phyloP scores from a whole-genome alignment of 495 filamentous ascomycete genomes.

The Elasticomyces elasticus region DNA sequence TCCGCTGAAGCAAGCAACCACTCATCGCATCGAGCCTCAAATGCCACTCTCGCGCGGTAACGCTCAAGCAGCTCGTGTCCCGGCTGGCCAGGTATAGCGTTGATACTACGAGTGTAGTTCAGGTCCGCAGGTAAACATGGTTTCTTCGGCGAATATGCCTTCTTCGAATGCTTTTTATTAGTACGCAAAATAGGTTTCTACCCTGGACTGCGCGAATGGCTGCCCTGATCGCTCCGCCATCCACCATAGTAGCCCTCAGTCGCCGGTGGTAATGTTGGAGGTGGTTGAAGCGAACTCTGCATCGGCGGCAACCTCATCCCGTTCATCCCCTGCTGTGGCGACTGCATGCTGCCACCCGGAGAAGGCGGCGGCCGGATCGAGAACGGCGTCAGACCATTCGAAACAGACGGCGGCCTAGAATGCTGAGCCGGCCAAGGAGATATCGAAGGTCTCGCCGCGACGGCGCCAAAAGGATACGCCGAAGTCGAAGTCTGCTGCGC shows the following conservation, averaged over 20 bases:
- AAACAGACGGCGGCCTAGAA: background rate
- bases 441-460: background rate
- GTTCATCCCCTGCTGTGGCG: background rate
- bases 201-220: slow-evolving; percentile 1
- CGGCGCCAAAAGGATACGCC: background rate
- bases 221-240: slow-evolving; percentile 10
- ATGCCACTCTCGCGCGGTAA: no score
- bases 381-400: background rate
- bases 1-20: no score
- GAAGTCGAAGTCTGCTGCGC: background rate
- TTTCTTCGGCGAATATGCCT: no score
- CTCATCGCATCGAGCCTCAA: no score
- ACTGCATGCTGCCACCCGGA: background rate
- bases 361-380: slow-evolving; percentile 7
- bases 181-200: background rate
- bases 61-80: no score
- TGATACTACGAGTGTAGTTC: no score
- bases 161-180: no score
- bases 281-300: background rate
- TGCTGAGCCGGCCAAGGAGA: slow-evolving; percentile 1
- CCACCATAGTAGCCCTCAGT: background rate
- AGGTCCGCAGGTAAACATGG: no score
- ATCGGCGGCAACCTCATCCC: slow-evolving; percentile 13
- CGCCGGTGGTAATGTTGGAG: background rate
- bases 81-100: no score